phyloP scores from a whole-genome alignment of 2,329 filamentous ascomycete species.

The Fusarium sambucinum region DNA sequence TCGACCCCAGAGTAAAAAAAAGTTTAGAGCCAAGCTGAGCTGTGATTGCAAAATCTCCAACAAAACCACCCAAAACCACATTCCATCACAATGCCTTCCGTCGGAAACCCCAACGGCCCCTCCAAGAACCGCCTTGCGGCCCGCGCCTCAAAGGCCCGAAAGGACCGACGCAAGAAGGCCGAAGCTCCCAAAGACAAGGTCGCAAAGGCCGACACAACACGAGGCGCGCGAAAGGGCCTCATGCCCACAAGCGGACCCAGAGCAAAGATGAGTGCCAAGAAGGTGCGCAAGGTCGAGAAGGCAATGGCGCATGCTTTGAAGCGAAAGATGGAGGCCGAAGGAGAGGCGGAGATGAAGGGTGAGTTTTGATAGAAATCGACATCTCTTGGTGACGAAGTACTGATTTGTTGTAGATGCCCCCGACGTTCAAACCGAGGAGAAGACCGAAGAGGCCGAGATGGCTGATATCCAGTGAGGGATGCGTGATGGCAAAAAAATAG shows the following conservation, averaged over 20 bases:
- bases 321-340: slow-evolving; percentile 64
- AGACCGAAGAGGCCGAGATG: slow-evolving; percentile 47
- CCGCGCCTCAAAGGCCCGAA: slow-evolving; percentile 59
- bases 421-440: slow-evolving; percentile 32
- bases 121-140: slow-evolving; percentile 66
- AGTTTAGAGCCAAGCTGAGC: slow-evolving; percentile 7
- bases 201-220: slow-evolving; percentile 57
- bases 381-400: background rate
- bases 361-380: slow-evolving; percentile 24
- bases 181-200: slow-evolving; percentile 56
- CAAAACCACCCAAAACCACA: slow-evolving; percentile 6
- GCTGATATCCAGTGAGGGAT: slow-evolving; percentile 44
- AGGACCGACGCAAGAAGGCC: slow-evolving; percentile 58
- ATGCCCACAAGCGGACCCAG: slow-evolving; percentile 68
- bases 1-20: slow-evolving; percentile 34
- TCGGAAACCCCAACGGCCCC: slow-evolving; percentile 69
- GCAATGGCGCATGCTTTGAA: slow-evolving; percentile 64
- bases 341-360: slow-evolving; percentile 65
- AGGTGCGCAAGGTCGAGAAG: slow-evolving; percentile 67
- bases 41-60: slow-evolving; percentile 29
- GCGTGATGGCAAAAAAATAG: background rate
- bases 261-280: slow-evolving; percentile 65
- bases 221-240: slow-evolving; percentile 65
- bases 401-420: slow-evolving; percentile 42
- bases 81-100: slow-evolving; percentile 61